Base-by-base conservation (phyloP, 805 yeast species). In the Cyberlindnera samutprakarnensis region DNA sequence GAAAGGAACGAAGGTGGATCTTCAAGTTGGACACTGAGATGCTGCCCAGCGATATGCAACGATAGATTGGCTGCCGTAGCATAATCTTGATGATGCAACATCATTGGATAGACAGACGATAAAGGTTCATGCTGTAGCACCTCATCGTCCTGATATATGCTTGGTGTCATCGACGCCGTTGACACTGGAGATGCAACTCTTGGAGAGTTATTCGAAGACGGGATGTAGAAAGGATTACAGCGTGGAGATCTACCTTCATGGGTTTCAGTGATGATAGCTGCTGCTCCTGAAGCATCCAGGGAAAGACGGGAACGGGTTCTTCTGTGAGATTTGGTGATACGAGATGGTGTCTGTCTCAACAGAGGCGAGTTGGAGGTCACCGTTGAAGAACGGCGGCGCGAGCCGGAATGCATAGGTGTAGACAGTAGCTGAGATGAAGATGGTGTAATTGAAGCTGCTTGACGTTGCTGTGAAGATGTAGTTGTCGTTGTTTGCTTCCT, bases 201-300 rank as follows among this genome's bases (percentile, higher is more conserved):
- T 61, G 36, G 33, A 64, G 63, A 10, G 62, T 43, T 1, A 64
- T 13, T 13, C 10, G 14, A 59, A 3, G 70, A 28, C 2, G 26
- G 72, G 2, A 68, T 66, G 42, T 66, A 66, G 43, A 67, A 68
- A 11, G 73, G 72, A 41, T 66, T 67, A 6, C 62, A 61, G n/a
- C 49, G 53, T 4, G 67, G 65, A 4, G 66, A 60, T 42, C 54
- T 57, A 14, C 4, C 7, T 19, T 7, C 49, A 46, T 38, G 33
- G 23, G 48, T 43, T 11, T 46, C 38, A 3, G 48, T 36, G 14
- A 47, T 32, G 7, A 50, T 37, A 2, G 49, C 27, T 11, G 53
- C 54, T 11, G 47, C 42, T n/a, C 55, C 56, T 20, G 38, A 38
- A 2, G 56, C 57, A 41, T 64, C 70, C 14, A 62, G 25, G 10